These are phyloP conservation scores for Microdochium bolleyi DNA, from an alignment of 2,329 filamentous ascomycete genomes.

Conservation along the genomic window DNA sequence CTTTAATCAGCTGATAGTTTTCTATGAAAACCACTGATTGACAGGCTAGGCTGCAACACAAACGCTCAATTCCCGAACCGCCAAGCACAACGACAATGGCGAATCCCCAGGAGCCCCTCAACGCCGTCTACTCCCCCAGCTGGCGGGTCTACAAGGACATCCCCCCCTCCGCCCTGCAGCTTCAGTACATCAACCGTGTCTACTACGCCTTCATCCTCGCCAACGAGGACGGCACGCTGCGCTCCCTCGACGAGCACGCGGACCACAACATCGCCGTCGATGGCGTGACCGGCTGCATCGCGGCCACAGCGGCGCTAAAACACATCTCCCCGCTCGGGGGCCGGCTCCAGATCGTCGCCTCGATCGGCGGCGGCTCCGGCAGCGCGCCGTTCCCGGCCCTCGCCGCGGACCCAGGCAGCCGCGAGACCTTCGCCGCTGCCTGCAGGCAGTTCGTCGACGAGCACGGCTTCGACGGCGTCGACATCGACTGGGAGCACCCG, in stretches of 20 bases:
- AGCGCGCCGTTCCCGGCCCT: conserved; percentile 54
- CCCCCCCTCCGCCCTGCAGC: conserved; percentile 43
- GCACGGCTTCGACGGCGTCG: conserved; percentile 55
- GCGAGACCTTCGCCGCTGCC: conserved; percentile 46
- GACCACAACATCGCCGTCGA: conserved; percentile 53
- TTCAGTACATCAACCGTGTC: conserved; percentile 48
- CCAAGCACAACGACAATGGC: not conserved
- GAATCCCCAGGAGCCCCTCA: conserved; percentile 18
- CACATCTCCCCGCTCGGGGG: conserved; percentile 27
- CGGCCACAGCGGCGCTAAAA: conserved; percentile 51
- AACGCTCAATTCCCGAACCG: too few relatives aligned
- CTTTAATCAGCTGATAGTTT: too few relatives aligned
- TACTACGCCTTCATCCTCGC: conserved; percentile 51
- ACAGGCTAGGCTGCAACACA: too few relatives aligned
- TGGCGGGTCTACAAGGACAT: conserved; percentile 48
- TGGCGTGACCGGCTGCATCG: conserved; percentile 50
- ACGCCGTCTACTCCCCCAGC: conserved; percentile 53
- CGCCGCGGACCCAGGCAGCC: conserved; percentile 35
- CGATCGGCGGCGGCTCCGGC: conserved; percentile 56
- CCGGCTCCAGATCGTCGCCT: conserved; percentile 52
- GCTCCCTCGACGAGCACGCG: conserved; percentile 57
- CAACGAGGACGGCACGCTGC: conserved; percentile 21
- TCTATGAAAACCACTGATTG: too few relatives aligned
- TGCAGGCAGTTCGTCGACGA: conserved; percentile 45
- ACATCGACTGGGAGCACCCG: conserved; percentile 65